Evolutionary conservation across 306 rosid genomes (phyloP), one percentile per base, ranked within the genome.

Genomic region (Begonia masoniana): DNA sequence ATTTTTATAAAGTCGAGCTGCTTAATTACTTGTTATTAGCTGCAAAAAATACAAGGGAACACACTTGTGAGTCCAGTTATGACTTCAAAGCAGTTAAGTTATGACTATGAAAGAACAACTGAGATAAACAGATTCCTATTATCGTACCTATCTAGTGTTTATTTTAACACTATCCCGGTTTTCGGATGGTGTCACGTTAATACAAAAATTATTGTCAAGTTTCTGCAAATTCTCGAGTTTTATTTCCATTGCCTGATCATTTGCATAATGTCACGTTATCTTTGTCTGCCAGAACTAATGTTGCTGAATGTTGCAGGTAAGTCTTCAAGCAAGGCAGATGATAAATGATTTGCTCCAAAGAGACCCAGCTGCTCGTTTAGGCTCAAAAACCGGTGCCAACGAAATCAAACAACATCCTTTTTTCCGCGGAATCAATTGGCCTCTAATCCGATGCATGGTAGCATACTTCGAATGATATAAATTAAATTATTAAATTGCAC

Each of bases 351-450:
- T 91, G 69, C 63, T 91, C 62, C 96, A 86, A 59, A 86, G 84
- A 81, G 96, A 91, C 62, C 99, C 95, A 0, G 66, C 57, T 45
- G 53, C 43, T 35, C 99, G 99, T 41, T 61, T 86, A 62, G 99
- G 96, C 55, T 77, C 94, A 43, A 73, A 26, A 15, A 71, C 81
- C 6, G 96, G 96, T 64, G 74, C 93, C 58, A 77, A 71, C 51
- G 99, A 91, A 77, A 83, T 91, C 82, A 86, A 91, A 59, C 76
- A 77, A 50, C 99, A 91, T 63, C 93, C 88, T 6, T 91, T 91
- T 60, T 91, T 91, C 75, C 94, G 83, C 6, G 94, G 84, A 68
- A 74, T 91, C 71, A 83, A 63, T 57, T 91, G 99, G 99, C 99
- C 99, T 52, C 68, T 91, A 64, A 86, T 91, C 67, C 96, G 96